phyloP scores from a whole-genome alignment of 495 filamentous ascomycete genomes.

The Lepraria neglecta region DNA sequence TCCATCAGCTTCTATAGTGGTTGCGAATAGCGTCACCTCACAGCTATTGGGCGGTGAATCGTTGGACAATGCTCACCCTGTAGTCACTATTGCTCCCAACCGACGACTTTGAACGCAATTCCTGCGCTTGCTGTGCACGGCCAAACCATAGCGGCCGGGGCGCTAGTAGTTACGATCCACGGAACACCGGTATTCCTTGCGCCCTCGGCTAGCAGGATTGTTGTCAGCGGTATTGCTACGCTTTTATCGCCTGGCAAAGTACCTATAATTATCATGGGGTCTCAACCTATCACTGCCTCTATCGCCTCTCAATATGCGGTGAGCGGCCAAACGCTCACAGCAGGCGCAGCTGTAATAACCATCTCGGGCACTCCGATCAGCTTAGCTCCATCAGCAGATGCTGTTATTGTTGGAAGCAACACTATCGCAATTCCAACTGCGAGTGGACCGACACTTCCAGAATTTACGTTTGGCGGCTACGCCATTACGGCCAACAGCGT shows the following conservation, averaged over 20 bases:
- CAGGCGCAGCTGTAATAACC: conserved; percentile 23
- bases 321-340: conserved; percentile 21
- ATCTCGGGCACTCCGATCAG: conserved; percentile 25
- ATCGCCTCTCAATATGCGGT: conserved; percentile 16
- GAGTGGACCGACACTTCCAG: neutral
- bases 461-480: neutral
- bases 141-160: conserved; percentile 15
- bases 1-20: conserved; percentile 13
- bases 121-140: conserved; percentile 10
- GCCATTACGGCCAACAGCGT: neutral
- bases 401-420: conserved; percentile 17
- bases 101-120: neutral
- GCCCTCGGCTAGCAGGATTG: conserved; percentile 11
- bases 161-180: conserved; percentile 14
- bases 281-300: conserved; percentile 12
- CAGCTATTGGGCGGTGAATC: no score
- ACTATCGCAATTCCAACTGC: conserved; percentile 3
- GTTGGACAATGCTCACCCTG: no score
- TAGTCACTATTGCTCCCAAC: conserved; percentile 1
- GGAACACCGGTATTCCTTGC: conserved; percentile 20
- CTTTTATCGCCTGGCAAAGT: neutral
- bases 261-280: conserved; percentile 14
- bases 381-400: conserved; percentile 1
- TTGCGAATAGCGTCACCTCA: conserved; percentile 15
- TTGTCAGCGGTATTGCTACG: conserved; percentile 20